Conservation (phyloP, 108 stramenopile species). For the Chaetoceros muelleri region DNA sequence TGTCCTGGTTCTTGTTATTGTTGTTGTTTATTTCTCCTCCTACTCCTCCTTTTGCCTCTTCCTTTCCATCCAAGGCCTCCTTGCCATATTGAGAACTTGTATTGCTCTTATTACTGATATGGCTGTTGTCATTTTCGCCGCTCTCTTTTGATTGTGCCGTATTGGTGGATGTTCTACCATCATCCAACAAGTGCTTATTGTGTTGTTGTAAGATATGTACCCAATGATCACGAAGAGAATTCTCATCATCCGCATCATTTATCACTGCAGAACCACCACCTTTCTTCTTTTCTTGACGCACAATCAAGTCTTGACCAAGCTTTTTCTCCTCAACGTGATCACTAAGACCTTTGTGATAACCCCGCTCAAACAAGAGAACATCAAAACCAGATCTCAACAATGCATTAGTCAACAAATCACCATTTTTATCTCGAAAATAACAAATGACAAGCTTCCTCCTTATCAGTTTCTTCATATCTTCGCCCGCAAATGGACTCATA, state of each 20-base stretch:
- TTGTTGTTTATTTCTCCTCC: not conserved
- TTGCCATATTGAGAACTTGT: not conserved
- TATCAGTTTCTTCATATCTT: not conserved
- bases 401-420: constrained; percentile 8
- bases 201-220: not conserved
- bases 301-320: not conserved
- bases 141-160: too few relatives aligned
- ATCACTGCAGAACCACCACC: too few relatives aligned
- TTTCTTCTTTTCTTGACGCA: not conserved
- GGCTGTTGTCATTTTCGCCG: not conserved
- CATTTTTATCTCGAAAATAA: constrained; percentile 25
- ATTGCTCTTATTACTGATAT: not conserved
- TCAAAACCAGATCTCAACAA: constrained; percentile 14
- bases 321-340: not conserved
- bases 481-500: not conserved
- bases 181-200: not conserved
- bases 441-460: constrained; percentile 20
- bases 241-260: not conserved
- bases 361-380: constrained; percentile 20
- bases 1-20: not conserved
- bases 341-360: constrained; percentile 6
- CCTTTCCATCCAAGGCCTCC: not conserved
- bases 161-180: too few relatives aligned
- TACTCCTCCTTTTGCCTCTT: not conserved
- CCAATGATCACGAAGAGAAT: not conserved